Conservation (phyloP, 768 basidiomycete genomes). For the Russula foetens region DNA sequence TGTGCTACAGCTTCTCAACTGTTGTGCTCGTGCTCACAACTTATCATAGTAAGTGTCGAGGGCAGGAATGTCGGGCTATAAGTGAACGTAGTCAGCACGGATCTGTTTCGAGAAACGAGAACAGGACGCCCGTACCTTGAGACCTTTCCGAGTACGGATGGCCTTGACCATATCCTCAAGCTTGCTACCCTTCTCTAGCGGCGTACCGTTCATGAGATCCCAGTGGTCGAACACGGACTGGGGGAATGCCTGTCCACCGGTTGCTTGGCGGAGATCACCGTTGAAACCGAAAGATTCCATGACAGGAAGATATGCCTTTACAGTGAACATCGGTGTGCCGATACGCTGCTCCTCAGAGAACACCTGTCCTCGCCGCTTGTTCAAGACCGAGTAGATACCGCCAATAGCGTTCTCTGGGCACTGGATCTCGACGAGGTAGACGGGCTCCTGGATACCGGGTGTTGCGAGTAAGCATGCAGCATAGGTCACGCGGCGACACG, state of each 20-base stretch:
- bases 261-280: conserved; percentile 86
- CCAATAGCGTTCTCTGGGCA: conserved; percentile 96
- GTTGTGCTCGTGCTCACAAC: conserved; percentile 38
- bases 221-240: conserved; percentile 92
- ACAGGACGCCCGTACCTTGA: conserved; percentile 49
- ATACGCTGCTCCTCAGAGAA: conserved; percentile 95
- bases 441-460: conserved; percentile 90
- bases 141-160: conserved; percentile 91
- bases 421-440: conserved; percentile 97
- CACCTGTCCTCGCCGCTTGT: conserved; percentile 97
- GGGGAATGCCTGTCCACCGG: conserved; percentile 97
- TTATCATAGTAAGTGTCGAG: conserved; percentile 94
- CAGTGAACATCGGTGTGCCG: conserved; percentile 99
- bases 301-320: conserved; percentile 95
- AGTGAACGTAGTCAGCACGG: conserved; percentile 9
- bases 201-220: conserved; percentile 77
- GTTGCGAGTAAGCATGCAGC: conserved; percentile 89
- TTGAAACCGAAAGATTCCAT: conserved; percentile 96
- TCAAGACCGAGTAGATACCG: conserved; percentile 90
- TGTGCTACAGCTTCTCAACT: background rate
- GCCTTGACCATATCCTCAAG: conserved; percentile 72
- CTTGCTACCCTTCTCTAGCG: conserved; percentile 87
- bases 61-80: conserved; percentile 76
- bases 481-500: conserved; percentile 92
- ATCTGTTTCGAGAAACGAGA: background rate